Evolutionary conservation across 148 eudicot species (phyloP).

Genomic region (Pouteria glomerata): DNA sequence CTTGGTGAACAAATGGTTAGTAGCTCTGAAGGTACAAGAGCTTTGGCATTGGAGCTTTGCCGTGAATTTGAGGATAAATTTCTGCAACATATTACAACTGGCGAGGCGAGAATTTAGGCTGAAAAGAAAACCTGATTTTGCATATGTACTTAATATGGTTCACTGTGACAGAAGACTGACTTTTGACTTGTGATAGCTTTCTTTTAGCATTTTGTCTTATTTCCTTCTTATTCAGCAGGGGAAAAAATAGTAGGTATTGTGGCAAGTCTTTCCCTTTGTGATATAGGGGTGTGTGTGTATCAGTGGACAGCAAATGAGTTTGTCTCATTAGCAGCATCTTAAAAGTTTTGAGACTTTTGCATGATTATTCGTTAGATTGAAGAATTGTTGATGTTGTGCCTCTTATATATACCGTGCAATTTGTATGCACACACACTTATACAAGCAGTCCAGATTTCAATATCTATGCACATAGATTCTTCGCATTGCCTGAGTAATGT

Average conservation of each 20-base stretch:
- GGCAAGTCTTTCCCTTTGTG: too few relatives aligned
- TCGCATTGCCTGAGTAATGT: too few relatives aligned
- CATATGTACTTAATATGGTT: background rate
- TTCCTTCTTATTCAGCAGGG: too few relatives aligned
- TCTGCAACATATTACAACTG: conserved; percentile 82
- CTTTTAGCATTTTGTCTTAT: background rate
- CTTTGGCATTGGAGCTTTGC: conserved; percentile 95
- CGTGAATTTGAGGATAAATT: conserved; percentile 98
- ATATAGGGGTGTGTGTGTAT: too few relatives aligned
- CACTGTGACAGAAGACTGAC: background rate
- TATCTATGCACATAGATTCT: too few relatives aligned
- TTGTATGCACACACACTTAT: background rate
- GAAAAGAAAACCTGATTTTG: background rate
- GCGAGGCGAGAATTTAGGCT: conserved; percentile 58
- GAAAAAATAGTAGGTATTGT: too few relatives aligned
- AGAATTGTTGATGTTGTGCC: background rate
- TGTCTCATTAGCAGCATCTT: too few relatives aligned
- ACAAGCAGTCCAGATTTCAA: too few relatives aligned
- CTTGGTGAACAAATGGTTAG: conserved; percentile 94
- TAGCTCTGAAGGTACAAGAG: conserved; percentile 92
- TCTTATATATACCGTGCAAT: background rate
- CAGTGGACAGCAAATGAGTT: too few relatives aligned
- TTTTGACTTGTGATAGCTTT: background rate
- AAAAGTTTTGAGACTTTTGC: too few relatives aligned
- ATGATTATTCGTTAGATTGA: background rate